Conservation (phyloP, 345 rosid species). For the Boechera stricta region DNA sequence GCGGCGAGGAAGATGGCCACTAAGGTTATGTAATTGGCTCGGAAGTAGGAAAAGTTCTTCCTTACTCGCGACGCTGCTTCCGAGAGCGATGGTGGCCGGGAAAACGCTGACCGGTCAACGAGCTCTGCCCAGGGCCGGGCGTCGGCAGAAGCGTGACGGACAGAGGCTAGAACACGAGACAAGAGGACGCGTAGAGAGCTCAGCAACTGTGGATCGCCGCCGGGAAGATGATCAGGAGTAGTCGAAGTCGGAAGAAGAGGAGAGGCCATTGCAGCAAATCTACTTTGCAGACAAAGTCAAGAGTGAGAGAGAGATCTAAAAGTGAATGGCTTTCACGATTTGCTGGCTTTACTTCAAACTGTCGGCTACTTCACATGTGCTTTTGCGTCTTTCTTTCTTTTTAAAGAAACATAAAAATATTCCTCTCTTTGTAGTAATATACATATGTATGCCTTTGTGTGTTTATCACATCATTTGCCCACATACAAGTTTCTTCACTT, state of each 20-base stretch:
- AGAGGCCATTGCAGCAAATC: constrained; percentile 45
- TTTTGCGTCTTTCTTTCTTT: constrained; percentile 18
- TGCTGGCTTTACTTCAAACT: constrained; percentile 42
- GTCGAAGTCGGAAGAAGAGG: constrained; percentile 48
- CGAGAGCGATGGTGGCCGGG: constrained; percentile 52
- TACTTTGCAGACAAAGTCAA: constrained; percentile 30
- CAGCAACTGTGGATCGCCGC: constrained; percentile 31
- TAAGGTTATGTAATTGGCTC: constrained; percentile 50
- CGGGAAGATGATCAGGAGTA: constrained; percentile 35
- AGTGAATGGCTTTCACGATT: constrained; percentile 34
- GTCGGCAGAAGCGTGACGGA: constrained; percentile 43
- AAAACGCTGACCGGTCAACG: constrained; percentile 50
- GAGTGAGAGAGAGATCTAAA: constrained; percentile 18
- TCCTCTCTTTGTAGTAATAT: background rate
- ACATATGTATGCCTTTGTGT: constrained; percentile 21
- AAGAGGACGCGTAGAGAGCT: constrained; percentile 37
- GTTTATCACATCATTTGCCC: constrained; percentile 26
- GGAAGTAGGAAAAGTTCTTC: constrained; percentile 55
- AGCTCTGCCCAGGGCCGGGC: constrained; percentile 58
- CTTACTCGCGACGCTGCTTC: constrained; percentile 51
- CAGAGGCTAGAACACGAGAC: constrained; percentile 37
- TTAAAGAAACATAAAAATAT: constrained; percentile 2
- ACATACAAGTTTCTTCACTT: background rate
- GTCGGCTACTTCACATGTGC: constrained; percentile 34
- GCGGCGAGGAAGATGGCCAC: constrained; percentile 45